Conservation (phyloP, 139 green algal species). For the Tetratostichococcus sp. region DNA sequence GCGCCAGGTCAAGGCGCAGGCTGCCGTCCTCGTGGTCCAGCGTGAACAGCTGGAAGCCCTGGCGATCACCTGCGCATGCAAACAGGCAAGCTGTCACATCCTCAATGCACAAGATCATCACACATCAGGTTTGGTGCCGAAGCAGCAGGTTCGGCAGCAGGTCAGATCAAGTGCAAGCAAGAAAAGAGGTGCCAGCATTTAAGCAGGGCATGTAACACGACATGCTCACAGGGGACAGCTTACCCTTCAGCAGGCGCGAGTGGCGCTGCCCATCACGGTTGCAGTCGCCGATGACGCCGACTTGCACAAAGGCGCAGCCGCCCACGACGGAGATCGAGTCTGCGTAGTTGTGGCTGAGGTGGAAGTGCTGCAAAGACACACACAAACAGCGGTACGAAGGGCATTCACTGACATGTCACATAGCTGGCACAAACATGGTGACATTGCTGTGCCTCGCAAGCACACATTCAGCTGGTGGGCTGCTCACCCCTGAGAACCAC, state of each 20-base stretch:
- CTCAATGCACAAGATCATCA: background rate
- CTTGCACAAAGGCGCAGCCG: slow-evolving; percentile 69
- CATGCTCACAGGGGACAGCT: too few species aligned
- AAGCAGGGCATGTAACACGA: too few species aligned
- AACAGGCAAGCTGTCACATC: background rate
- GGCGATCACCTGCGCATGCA: slow-evolving; percentile 20
- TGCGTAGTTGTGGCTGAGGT: slow-evolving; percentile 73
- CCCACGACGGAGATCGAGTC: slow-evolving; percentile 60
- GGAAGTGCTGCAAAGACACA: slow-evolving; percentile 50
- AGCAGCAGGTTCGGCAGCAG: too few species aligned
- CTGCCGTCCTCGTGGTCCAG: slow-evolving; percentile 61
- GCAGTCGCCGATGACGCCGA: slow-evolving; percentile 76
- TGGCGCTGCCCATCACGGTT: slow-evolving; percentile 60
- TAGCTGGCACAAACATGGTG: too few species aligned
- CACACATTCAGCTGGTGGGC: too few species aligned
- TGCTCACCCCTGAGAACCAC: slow-evolving; percentile 55
- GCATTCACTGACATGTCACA: too few species aligned
- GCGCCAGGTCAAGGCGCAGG: slow-evolving; percentile 54
- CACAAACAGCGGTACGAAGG: too few species aligned
- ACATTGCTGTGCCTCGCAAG: too few species aligned
- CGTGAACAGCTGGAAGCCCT: slow-evolving; percentile 62
- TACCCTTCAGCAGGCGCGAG: slow-evolving; percentile 29
- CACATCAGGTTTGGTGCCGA: background rate
- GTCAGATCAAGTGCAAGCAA: too few species aligned
- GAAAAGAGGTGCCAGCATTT: too few species aligned